Evolutionary conservation across 208 protist species (phyloP).

Genomic region (Polymyxa betae): DNA sequence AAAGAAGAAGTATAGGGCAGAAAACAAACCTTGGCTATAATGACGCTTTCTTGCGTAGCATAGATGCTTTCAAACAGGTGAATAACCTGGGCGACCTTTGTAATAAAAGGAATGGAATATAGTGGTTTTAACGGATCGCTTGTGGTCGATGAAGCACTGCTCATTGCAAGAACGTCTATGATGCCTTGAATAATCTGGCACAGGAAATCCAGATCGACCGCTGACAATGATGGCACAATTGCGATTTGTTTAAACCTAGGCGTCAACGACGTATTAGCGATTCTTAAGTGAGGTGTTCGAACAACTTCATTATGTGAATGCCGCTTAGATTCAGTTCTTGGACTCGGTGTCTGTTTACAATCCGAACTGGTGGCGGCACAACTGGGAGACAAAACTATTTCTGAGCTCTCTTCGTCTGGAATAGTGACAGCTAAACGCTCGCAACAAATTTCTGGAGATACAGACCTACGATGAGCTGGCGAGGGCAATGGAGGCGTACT

Average conservation of each 20-base stretch:
- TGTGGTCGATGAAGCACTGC: neutral
- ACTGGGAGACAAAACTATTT: too few relatives aligned
- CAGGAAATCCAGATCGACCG: neutral
- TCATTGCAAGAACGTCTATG: neutral
- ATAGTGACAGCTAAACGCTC: neutral
- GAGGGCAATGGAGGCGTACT: neutral
- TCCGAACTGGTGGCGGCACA: too few relatives aligned
- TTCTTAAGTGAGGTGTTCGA: neutral
- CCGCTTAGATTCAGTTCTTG: too few relatives aligned
- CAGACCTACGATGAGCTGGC: neutral
- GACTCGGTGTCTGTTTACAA: too few relatives aligned
- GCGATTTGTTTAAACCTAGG: neutral
- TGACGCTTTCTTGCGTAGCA: too few relatives aligned
- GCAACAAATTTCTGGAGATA: neutral
- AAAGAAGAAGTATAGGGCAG: too few relatives aligned
- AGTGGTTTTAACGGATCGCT: neutral
- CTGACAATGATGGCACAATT: neutral
- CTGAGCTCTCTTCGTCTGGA: neutral
- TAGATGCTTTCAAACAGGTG: neutral
- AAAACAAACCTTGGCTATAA: too few relatives aligned
- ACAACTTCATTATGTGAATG: too few relatives aligned
- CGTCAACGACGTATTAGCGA: neutral
- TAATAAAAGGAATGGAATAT: neutral
- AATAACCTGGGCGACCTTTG: neutral
- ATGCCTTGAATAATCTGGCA: neutral